A percentile compares a stretch with the other conserved stretches of the same genome.
These are phyloP conservation scores for Hypomontagnella monticulosa DNA, from an alignment of 495 filamentous ascomycete genomes.

Conservation along the genomic window DNA sequence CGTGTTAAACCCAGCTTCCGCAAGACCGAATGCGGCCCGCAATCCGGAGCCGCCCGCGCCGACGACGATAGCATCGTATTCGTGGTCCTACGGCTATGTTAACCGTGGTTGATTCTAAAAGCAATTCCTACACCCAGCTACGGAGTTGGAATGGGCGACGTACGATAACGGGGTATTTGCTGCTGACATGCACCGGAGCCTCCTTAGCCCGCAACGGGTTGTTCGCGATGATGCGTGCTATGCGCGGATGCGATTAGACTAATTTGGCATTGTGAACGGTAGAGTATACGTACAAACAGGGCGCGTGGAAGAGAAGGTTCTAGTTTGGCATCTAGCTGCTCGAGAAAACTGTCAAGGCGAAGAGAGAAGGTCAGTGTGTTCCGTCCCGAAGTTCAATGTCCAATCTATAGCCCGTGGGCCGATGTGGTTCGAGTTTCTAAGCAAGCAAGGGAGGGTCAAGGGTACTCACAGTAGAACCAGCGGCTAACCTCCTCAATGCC, in stretches of 20 bases:
- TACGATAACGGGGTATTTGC: constrained; percentile 93
- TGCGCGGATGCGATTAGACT: constrained; percentile 31
- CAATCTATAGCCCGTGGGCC: constrained; percentile 3
- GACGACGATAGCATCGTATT: constrained; percentile 86
- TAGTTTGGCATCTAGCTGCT: constrained; percentile 61
- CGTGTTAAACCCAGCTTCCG: constrained; percentile 97
- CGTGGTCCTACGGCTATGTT: constrained; percentile 59
- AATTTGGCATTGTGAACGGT: constrained; percentile 33
- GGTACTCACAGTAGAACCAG: constrained; percentile 56
- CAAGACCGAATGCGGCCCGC: constrained; percentile 93
- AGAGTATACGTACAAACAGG: constrained; percentile 71
- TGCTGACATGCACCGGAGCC: constrained; percentile 80
- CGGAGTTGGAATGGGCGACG: constrained; percentile 48
- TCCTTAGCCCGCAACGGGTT: constrained; percentile 90
- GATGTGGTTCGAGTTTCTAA: constrained; percentile 15
- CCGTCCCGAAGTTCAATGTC: neutral
- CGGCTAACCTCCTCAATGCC: constrained; percentile 59
- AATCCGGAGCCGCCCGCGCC: constrained; percentile 94
- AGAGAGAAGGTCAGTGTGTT: constrained; percentile 7
- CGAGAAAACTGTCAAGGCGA: constrained; percentile 55
- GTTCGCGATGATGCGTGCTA: constrained; percentile 79
- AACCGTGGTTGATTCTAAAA: constrained; percentile 28
- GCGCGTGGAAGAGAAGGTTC: constrained; percentile 86
- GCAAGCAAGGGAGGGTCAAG: constrained; percentile 24
- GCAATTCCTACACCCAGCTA: neutral